These are phyloP conservation scores for Trichoderma parareesei DNA, from an alignment of 495 filamentous ascomycete genomes.

Conservation along the genomic window DNA sequence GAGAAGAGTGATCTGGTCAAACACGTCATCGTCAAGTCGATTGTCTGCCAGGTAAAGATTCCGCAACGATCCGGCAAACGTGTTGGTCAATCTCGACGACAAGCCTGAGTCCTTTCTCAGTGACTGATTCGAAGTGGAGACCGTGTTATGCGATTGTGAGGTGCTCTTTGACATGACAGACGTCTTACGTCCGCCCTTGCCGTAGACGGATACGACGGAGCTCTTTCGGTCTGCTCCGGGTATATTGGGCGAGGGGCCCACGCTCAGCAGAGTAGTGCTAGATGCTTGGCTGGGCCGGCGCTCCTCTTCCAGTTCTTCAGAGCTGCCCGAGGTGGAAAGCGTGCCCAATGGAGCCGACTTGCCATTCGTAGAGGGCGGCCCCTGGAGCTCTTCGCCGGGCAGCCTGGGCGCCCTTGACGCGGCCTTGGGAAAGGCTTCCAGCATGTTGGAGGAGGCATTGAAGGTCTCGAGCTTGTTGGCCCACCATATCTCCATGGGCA, in stretches of 20 bases:
- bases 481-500: conserved; percentile 92
- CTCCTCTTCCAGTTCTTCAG: conserved; percentile 67
- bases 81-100: conserved; percentile 63
- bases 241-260: conserved; percentile 59
- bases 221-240: conserved; percentile 58
- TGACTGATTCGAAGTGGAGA: conserved; percentile 47
- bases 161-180: conserved; percentile 64
- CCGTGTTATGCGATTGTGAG: conserved; percentile 31
- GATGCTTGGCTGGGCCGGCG: conserved; percentile 83
- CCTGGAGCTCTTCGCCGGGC: conserved; percentile 35
- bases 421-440: conserved; percentile 83
- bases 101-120: conserved; percentile 80
- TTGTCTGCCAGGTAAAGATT: conserved; percentile 91
- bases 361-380: conserved; percentile 21
- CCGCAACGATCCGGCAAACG: conserved; percentile 75
- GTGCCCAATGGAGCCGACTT: conserved; percentile 48
- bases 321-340: conserved; percentile 52
- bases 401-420: conserved; percentile 52
- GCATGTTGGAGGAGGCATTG: conserved; percentile 89
- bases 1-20: conserved; percentile 78
- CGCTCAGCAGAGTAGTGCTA: conserved; percentile 56
- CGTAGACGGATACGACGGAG: conserved; percentile 73
- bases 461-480: conserved; percentile 79
- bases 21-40: conserved; percentile 83
- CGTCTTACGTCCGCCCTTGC: conserved; percentile 68